Base-by-base conservation (phyloP, 2,329 filamentous ascomycete species). In the Venturia nashicola region DNA sequence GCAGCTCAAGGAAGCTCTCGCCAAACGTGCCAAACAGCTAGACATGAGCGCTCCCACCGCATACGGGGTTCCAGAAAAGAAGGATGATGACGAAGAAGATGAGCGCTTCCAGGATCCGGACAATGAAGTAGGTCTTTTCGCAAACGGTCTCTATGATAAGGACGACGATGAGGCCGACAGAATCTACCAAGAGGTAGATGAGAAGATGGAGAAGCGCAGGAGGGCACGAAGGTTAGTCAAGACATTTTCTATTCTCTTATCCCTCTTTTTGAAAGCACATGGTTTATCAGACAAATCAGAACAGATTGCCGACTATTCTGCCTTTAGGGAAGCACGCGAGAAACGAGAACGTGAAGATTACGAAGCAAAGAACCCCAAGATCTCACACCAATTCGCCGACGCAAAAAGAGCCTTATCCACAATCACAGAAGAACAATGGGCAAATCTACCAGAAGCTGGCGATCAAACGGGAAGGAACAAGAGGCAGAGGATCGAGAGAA, bases 101-200 rank as follows among this genome's bases (percentile, higher is more conserved):
- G 86, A 89, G 63, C 87, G 93, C 59, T 97, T 91, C 71, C 91
- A 96, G 72, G 94, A 99, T 73, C 94, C 94, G 0, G 94, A 99
- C 71, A 97, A 97, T 71, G 94, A 99, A 75, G 89, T 94, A 59
- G 94, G 95, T 5, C 80, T 99, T 27, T 99, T 99, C 71, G 92
- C 94, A 3, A 93, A 91, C 64, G 94, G 94, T 43, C 89, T 94
- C 70, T 99, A 96, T 78, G 94, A 97, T 74, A 89, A 94, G 74
- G 94, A 99, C 64, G 94, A 99, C 72, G 94, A 99, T 71, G 95
- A 99, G 76, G 94, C 94, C 54, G 94, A 99, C 77, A 83, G 90
- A 71, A 96, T 99, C 71, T 99, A 96, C 79, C 88, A 92, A 71
- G 89, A 91, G 72, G 90, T 99, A 67, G 94, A 99, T 71, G 94